These are phyloP conservation scores for Acanthamoeba culbertsoni DNA, from an alignment of 208 protist species.

Conservation along the genomic window DNA sequence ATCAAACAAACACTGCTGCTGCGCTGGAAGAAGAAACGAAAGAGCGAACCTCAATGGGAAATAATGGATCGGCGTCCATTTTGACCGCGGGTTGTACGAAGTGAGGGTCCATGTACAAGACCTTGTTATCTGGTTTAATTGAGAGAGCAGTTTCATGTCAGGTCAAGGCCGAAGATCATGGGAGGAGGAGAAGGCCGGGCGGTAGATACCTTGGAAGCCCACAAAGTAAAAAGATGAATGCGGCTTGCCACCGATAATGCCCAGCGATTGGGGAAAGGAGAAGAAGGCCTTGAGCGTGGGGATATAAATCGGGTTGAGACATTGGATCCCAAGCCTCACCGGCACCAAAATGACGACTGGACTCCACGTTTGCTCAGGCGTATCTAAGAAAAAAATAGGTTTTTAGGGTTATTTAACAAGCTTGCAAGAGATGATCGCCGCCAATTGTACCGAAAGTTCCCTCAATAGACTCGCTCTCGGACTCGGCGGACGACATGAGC, in stretches of 20 bases:
- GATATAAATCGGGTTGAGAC: conserved; percentile 63
- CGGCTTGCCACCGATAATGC: conserved; percentile 73
- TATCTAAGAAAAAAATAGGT: too few relatives aligned
- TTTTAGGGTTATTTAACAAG: too few relatives aligned
- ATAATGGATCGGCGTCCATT: background rate
- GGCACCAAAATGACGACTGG: conserved; percentile 71
- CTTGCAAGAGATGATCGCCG: background rate
- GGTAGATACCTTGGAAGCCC: conserved; percentile 60
- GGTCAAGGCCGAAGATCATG: background rate
- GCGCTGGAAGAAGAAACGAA: background rate
- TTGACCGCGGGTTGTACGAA: background rate
- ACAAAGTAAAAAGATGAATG: conserved; percentile 72
- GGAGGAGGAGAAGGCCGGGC: background rate
- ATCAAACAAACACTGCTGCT: background rate
- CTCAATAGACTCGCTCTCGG: background rate
- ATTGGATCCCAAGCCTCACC: conserved; percentile 66
- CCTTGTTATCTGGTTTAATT: background rate
- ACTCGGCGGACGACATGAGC: conserved; percentile 9
- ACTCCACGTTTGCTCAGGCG: conserved; percentile 47
- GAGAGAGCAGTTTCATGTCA: background rate
- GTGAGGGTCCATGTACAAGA: conserved; percentile 57
- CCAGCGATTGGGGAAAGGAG: conserved; percentile 60
- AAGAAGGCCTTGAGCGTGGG: conserved; percentile 26
- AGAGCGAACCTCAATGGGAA: background rate
- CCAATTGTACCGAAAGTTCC: background rate